A percentile compares a stretch with the other conserved stretches of the same genome.
Evolutionary conservation across 1,284 basidiomycete species (phyloP).

Genomic region (Gastroboletus turbinatus): DNA sequence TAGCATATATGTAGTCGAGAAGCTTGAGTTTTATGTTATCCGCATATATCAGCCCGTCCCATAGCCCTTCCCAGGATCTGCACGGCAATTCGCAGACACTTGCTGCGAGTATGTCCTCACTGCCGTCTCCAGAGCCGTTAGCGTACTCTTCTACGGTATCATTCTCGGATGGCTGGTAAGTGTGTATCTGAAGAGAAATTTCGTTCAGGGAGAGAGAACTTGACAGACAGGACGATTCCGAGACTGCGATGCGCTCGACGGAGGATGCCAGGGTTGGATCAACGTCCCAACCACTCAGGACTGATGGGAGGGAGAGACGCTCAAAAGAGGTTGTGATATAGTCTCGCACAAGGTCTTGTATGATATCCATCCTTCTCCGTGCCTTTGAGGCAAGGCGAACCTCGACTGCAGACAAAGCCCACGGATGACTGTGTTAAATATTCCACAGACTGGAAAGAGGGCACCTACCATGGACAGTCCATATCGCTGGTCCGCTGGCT

Average conservation of each 20-base stretch:
- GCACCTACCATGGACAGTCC: conserved; percentile 59
- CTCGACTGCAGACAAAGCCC: conserved; percentile 61
- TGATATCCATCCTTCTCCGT: conserved; percentile 69
- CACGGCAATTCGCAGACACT: conserved; percentile 86
- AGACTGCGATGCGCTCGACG: conserved; percentile 78
- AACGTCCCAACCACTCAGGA: conserved; percentile 72
- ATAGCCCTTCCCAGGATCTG: conserved; percentile 82
- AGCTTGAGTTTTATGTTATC: conserved; percentile 88
- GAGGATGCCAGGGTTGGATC: conserved; percentile 68
- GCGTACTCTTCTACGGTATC: conserved; percentile 80
- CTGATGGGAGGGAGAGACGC: conserved; percentile 63
- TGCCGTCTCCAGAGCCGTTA: conserved; percentile 55
- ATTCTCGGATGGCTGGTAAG: conserved; percentile 77
- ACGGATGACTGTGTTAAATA: background rate
- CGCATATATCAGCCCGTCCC: conserved; percentile 88
- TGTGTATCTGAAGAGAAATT: conserved; percentile 74
- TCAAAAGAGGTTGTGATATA: conserved; percentile 62
- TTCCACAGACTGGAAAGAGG: background rate
- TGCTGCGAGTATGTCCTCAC: conserved; percentile 81
- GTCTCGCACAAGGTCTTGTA: conserved; percentile 60
- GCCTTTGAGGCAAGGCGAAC: conserved; percentile 70
- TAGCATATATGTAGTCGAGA: conserved; percentile 93
- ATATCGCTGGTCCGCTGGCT: conserved; percentile 30
- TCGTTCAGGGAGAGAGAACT: conserved; percentile 57
- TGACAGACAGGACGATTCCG: conserved; percentile 61